Evolutionary conservation across 2,329 filamentous ascomycete genomes (phyloP), one percentile per base, ranked within the genome.

Genomic region (Talaromyces sp.): DNA sequence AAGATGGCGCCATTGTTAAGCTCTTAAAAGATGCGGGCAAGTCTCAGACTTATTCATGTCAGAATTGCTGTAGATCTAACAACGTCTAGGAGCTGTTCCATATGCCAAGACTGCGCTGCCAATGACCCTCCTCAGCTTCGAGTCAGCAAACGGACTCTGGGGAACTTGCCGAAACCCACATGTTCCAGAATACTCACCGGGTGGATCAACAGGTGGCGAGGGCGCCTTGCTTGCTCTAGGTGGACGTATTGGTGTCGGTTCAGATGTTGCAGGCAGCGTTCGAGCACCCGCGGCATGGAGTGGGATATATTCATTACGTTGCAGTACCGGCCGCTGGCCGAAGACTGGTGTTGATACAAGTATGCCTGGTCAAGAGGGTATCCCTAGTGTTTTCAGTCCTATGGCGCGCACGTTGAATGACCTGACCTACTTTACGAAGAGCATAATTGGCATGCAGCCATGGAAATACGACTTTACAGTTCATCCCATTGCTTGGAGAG

Each of bases 91-190:
- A 25, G 93, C 93, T 0, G 85, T 97, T 1, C 93, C 93, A 0
- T 97, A 96, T 74, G 92, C 93, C 68, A 98, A 97, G 82, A 97
- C 93, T 0, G 95, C 95, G 68, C 76, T 96, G 1, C 94, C 93
- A 5, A 90, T 94, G 64, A 96, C 93, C 0, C 84, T 97, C 1
- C 83, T 96, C 47, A 93, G 90, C 65, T 96, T 96, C 72, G 93
- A 96, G 77, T 93, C 90, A 17, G 87, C 87, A 61, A 90, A 89
- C 70, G 86, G 88, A 67, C 82, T 97, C 22, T 98, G 93, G 92
- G 93, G 94, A 9, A 85, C 88, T 37, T 89, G 86, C 69, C 88
- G 85, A 17, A 97, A 97, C 74, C 93, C 93, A 0, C 92, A 96
- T 78, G 93, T 92, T 73, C 78, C 79, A n/a, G 87, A 86, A 45